phyloP scores from a whole-genome alignment of 768 basidiomycete species.

The Trametes villosa region DNA sequence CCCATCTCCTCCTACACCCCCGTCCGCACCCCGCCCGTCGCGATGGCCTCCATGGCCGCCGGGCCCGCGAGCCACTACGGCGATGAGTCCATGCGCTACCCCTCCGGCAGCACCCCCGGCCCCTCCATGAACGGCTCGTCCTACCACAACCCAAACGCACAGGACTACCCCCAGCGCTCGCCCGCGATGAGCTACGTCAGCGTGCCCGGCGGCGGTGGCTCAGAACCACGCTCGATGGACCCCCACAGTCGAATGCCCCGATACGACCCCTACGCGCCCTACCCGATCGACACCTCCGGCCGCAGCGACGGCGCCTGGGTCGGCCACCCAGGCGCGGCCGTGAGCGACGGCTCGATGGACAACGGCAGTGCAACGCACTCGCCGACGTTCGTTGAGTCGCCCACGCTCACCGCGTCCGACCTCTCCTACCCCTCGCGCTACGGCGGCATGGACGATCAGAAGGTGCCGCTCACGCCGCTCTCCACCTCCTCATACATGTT shows the following conservation, averaged over 20 bases:
- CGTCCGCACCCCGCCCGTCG: constrained; percentile 24
- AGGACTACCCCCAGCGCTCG: constrained; percentile 50
- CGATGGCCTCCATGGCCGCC: constrained; percentile 32
- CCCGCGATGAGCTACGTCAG: constrained; percentile 45
- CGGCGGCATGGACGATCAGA: constrained; percentile 57
- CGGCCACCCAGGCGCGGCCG: constrained; percentile 43
- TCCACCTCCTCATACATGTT: constrained; percentile 61
- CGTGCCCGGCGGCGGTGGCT: constrained; percentile 34
- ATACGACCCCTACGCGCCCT: constrained; percentile 53
- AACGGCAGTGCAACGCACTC: constrained; percentile 55
- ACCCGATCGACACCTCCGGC: constrained; percentile 41
- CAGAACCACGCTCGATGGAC: constrained; percentile 35
- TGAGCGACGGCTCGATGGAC: constrained; percentile 44
- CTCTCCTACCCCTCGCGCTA: constrained; percentile 52
- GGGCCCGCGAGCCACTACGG: constrained; percentile 41
- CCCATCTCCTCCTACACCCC: constrained; percentile 37
- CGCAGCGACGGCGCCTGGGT: constrained; percentile 35
- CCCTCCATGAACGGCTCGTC: constrained; percentile 46
- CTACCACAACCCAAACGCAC: constrained; percentile 46
- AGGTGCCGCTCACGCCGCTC: constrained; percentile 52
- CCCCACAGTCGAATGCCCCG: constrained; percentile 44
- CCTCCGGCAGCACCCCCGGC: constrained; percentile 50
- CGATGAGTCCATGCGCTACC: constrained; percentile 54
- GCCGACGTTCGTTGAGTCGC: constrained; percentile 58
- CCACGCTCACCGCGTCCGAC: constrained; percentile 53